These are phyloP conservation scores for Alternaria ventricosa DNA, from an alignment of 2,329 filamentous ascomycete genomes.

Conservation along the genomic window DNA sequence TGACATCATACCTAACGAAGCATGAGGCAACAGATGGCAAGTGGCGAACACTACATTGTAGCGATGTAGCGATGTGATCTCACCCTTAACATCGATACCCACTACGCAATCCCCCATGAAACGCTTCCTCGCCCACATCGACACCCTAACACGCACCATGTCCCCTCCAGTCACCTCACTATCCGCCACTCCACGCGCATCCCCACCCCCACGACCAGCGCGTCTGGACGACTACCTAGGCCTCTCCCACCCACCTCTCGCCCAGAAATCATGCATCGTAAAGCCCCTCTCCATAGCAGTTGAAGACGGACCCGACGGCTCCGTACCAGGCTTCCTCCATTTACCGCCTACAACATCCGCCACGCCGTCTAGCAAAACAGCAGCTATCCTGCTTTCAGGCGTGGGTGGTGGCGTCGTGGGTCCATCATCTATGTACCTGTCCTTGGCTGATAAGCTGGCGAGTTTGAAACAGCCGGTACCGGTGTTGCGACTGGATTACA, in stretches of 20 bases:
- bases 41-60: neutral
- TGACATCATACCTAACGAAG: neutral
- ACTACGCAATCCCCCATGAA: neutral
- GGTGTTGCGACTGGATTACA: neutral
- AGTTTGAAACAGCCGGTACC: neutral
- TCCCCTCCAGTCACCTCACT: neutral
- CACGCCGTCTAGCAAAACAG: neutral
- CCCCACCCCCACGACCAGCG: neutral
- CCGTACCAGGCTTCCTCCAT: neutral
- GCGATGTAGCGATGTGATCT: neutral
- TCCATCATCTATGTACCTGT: neutral
- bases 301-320: neutral
- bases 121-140: neutral
- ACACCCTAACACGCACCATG: neutral
- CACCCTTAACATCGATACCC: neutral
- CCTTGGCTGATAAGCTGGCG: neutral
- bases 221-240: conserved; percentile 1
- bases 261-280: neutral
- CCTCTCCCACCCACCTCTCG: neutral
- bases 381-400: conserved; percentile 1
- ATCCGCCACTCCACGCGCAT: neutral
- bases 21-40: neutral
- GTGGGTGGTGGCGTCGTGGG: conserved; percentile 1
- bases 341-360: neutral
- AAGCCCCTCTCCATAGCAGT: neutral